These are phyloP conservation scores for Russula dissimulans DNA, from an alignment of 768 basidiomycete genomes.

Conservation along the genomic window DNA sequence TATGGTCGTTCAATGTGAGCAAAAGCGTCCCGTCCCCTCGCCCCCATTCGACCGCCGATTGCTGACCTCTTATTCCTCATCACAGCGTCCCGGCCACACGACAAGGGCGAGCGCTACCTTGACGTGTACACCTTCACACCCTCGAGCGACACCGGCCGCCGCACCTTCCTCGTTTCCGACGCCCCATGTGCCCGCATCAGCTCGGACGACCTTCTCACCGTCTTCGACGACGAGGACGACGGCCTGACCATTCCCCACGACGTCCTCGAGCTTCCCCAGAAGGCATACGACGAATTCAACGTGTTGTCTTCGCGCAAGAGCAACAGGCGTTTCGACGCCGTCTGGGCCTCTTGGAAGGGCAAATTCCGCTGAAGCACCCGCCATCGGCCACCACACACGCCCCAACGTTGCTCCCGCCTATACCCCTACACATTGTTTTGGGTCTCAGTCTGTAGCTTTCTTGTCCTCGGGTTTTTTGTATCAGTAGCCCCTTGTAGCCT, in stretches of 20 bases:
- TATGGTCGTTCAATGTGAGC: slow-evolving; percentile 56
- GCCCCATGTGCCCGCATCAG: slow-evolving; percentile 57
- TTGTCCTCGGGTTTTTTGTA: neutral
- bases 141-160: slow-evolving; percentile 43
- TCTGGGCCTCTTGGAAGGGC: slow-evolving; percentile 45
- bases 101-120: slow-evolving; percentile 44
- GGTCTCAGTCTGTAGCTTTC: neutral
- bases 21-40: neutral
- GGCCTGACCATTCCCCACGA: slow-evolving; percentile 29
- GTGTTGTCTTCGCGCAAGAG: slow-evolving; percentile 44
- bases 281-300: slow-evolving; percentile 50
- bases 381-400: neutral
- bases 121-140: slow-evolving; percentile 59
- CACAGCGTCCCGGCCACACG: slow-evolving; percentile 49
- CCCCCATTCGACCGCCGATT: neutral
- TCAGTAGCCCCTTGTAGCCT: slow-evolving; percentile 10
- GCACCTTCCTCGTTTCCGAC: slow-evolving; percentile 53
- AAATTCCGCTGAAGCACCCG: slow-evolving; percentile 10
- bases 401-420: neutral
- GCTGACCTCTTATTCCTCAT: neutral
- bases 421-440: neutral
- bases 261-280: slow-evolving; percentile 56
- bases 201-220: slow-evolving; percentile 46
- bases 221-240: slow-evolving; percentile 43
- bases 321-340: slow-evolving; percentile 45